Base-by-base conservation (phyloP, 129 eudicot genomes). In the Solidago caesia region DNA sequence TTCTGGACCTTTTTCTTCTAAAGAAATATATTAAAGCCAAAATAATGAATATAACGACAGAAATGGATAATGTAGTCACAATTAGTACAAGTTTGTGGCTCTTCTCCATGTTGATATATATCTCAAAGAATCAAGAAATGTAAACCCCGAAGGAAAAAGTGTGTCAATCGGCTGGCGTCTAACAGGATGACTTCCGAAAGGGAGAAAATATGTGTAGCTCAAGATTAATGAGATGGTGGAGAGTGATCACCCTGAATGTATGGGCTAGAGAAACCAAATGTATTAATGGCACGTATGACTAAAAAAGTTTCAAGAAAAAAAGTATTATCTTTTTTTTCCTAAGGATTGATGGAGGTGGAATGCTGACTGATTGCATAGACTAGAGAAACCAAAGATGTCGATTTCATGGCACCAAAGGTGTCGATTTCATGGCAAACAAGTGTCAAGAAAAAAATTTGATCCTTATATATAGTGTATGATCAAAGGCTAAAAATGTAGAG, bases 41-140 rank as follows among this genome's bases (percentile, higher is more conserved):
- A 62, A 87, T 69, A 67, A 93, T 49, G 14, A 81, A 26, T 10
- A 82, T 12, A n/a, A 69, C 64, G 42, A 81, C 65, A 67, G 82
- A 73, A 69, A 79, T 4, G 81, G 90, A 64, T 67, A 84, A 78
- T 33, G 39, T 0, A 55, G 77, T 77, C 57, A 80, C 44, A 67
- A 88, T 77, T 42, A 88, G 63, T 65, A 85, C 41, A 79, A 86
- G 75, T 69, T 73, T 84, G 67, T 77, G 82, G 63, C 82, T 74
- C 47, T 80, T 74, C 74, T 82, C 89, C 98, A 93, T 93, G 53
- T 78, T 72, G 77, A 58, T 77, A 53, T 53, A 53, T 53, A 64
- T 71, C 2, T 65, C 70, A 79, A 65, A 61, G 42, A 77, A 70
- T 48, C 56, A 49, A 70, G 55, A 61, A 43, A 49, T 6, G 44